These are phyloP conservation scores for Pseudopyrenochaeta lycopersici DNA, from an alignment of 2,329 filamentous ascomycete genomes.

Conservation along the genomic window DNA sequence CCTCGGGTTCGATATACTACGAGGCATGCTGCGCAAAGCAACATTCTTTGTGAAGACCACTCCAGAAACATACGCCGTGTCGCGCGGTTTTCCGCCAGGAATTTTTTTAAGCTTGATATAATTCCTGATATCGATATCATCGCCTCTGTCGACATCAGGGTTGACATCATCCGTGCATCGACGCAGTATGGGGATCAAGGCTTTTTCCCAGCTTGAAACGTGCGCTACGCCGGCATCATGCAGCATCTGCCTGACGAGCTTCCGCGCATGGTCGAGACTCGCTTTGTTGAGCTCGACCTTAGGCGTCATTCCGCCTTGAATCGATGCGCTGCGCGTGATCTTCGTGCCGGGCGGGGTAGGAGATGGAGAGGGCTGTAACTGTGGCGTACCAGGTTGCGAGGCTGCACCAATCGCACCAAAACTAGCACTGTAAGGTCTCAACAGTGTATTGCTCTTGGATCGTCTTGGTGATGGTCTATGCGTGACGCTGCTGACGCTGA, in stretches of 20 bases:
- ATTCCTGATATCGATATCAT: constrained; percentile 96
- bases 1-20: constrained; percentile 82
- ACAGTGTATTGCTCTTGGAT: constrained; percentile 63
- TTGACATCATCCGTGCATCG: constrained; percentile 94
- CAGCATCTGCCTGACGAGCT: constrained; percentile 83
- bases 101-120: constrained; percentile 99
- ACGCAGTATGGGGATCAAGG: constrained; percentile 87
- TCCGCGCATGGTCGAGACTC: constrained; percentile 87
- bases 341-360: constrained; percentile 46
- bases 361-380: constrained; percentile 34
- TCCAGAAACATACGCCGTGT: constrained; percentile 96
- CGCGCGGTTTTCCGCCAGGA: constrained; percentile 84
- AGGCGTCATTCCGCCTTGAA: constrained; percentile 76
- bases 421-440: constrained; percentile 59
- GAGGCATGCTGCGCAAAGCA: constrained; percentile 93
- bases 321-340: constrained; percentile 78
- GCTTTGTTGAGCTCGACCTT: constrained; percentile 86
- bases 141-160: constrained; percentile 86
- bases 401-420: constrained; percentile 32
- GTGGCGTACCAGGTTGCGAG: constrained; percentile 31
- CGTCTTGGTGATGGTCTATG: constrained; percentile 76
- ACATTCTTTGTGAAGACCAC: constrained; percentile 98
- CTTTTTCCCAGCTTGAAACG: constrained; percentile 83
- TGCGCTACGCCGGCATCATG: constrained; percentile 78
- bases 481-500: constrained; percentile 82